These are phyloP conservation scores for Sugiyamaella paludigena DNA, from an alignment of 1,139 yeast species.

Conservation along the genomic window DNA sequence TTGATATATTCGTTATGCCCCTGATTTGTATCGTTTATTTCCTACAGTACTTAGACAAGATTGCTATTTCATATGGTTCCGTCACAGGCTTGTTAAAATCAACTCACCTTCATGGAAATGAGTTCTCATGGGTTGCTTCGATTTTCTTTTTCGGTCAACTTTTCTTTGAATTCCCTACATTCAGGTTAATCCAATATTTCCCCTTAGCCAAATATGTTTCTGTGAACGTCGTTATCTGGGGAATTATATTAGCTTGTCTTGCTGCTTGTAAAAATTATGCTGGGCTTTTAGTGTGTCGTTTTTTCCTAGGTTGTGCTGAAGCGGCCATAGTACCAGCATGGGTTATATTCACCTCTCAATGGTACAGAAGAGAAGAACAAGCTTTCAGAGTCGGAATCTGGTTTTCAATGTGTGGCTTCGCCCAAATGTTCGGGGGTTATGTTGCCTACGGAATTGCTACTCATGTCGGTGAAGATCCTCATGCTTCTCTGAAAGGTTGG, in stretches of 20 bases:
- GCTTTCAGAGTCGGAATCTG: slow-evolving; percentile 41
- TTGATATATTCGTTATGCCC: slow-evolving; percentile 55
- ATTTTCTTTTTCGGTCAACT: slow-evolving; percentile 55
- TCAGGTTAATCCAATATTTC: slow-evolving; percentile 49
- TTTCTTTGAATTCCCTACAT: slow-evolving; percentile 54
- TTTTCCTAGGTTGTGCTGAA: slow-evolving; percentile 55
- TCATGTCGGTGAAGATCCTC: slow-evolving; percentile 35
- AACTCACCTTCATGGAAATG: slow-evolving; percentile 39
- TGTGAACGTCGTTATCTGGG: slow-evolving; percentile 49
- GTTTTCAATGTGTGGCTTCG: slow-evolving; percentile 27
- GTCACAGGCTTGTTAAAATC: slow-evolving; percentile 53
- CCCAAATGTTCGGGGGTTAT: slow-evolving; percentile 40
- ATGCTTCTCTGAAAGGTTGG: slow-evolving; percentile 42
- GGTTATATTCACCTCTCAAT: slow-evolving; percentile 53
- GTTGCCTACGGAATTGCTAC: slow-evolving; percentile 45
- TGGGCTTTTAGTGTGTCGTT: slow-evolving; percentile 49
- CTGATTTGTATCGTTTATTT: slow-evolving; percentile 39
- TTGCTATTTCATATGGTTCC: slow-evolving; percentile 58
- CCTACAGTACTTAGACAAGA: slow-evolving; percentile 65
- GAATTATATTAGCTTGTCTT: slow-evolving; percentile 46
- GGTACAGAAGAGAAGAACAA: slow-evolving; percentile 52
- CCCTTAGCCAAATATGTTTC: slow-evolving; percentile 56
- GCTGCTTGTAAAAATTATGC: slow-evolving; percentile 51
- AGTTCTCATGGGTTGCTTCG: slow-evolving; percentile 58
- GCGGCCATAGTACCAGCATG: slow-evolving; percentile 54